These are phyloP conservation scores for Strigomonas galati DNA, from an alignment of 208 protist species.

Conservation along the genomic window DNA sequence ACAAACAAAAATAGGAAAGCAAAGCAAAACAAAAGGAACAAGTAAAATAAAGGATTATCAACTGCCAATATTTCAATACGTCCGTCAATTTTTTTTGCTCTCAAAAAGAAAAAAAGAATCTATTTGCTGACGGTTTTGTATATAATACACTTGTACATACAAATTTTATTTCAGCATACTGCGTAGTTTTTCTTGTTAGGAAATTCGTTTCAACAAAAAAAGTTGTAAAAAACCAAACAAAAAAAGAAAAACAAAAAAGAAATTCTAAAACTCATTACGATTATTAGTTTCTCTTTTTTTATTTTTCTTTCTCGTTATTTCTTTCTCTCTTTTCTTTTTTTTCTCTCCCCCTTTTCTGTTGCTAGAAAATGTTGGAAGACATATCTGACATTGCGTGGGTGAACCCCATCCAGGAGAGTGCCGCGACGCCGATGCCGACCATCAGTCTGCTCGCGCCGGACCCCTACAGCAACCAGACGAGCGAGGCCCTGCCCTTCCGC, in stretches of 20 bases:
- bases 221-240: not conserved
- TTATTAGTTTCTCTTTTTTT: not conserved
- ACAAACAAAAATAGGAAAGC: not conserved
- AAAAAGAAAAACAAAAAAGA: not conserved
- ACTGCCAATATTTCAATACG: not conserved
- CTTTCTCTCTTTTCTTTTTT: constrained; percentile 11
- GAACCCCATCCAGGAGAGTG: constrained; percentile 14
- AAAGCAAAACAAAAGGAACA: not conserved
- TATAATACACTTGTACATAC: not conserved
- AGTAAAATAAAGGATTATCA: not conserved
- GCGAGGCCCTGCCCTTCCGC: constrained; percentile 44
- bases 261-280: not conserved
- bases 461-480: constrained; percentile 30
- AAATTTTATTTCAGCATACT: not conserved
- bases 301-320: not conserved
- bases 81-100: not conserved
- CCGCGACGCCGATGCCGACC: constrained; percentile 15
- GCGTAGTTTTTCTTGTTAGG: not conserved
- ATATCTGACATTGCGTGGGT: constrained; percentile 23
- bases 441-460: constrained; percentile 41
- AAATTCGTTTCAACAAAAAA: not conserved
- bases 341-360: not conserved
- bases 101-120: not conserved
- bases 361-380: not conserved
- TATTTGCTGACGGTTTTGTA: not conserved